These are phyloP conservation scores for Aureobasidium subglaciale DNA, from an alignment of 2,329 filamentous ascomycete genomes.

Conservation along the genomic window DNA sequence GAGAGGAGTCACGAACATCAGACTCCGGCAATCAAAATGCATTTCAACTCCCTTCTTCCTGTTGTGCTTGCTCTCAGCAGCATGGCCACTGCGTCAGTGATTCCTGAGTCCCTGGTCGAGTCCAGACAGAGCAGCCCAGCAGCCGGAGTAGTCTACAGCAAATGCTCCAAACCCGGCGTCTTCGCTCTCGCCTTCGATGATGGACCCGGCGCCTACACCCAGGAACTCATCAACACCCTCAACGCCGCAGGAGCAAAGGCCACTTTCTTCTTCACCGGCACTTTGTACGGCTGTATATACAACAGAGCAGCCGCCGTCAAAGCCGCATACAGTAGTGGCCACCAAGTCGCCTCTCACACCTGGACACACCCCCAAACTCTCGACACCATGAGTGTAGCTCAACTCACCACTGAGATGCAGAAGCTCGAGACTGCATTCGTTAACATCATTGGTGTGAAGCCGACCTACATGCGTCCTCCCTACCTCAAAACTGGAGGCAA, in stretches of 20 bases:
- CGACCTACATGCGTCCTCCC: conserved; percentile 15
- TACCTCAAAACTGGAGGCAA: conserved; percentile 13
- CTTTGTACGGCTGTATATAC: conserved; percentile 11
- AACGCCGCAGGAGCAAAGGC: conserved; percentile 58
- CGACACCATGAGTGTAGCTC: background rate
- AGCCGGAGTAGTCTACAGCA: conserved; percentile 1
- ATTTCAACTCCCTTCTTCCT: background rate
- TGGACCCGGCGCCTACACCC: conserved; percentile 66
- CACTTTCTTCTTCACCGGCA: conserved; percentile 83
- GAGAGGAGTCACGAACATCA: too few relatives aligned
- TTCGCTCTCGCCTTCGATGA: conserved; percentile 88
- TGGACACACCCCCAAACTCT: conserved; percentile 6
- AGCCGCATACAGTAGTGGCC: conserved; percentile 4
- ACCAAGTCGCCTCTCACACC: conserved; percentile 13
- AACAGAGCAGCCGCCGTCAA: conserved; percentile 1
- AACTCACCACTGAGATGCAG: conserved; percentile 5
- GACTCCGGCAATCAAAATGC: background rate
- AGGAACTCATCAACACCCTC: conserved; percentile 61
- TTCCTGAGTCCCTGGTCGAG: background rate
- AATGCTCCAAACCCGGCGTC: conserved; percentile 30
- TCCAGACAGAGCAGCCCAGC: conserved; percentile 1
- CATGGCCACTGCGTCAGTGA: background rate
- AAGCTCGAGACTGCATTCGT: conserved; percentile 7
- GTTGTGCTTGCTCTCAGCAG: background rate
- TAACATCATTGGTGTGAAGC: conserved; percentile 12